Percentiles rank a stretch among this genome's conserved stretches.
Conservation (phyloP, 306 rosid species). For the Citrullus mucosospermus region DNA sequence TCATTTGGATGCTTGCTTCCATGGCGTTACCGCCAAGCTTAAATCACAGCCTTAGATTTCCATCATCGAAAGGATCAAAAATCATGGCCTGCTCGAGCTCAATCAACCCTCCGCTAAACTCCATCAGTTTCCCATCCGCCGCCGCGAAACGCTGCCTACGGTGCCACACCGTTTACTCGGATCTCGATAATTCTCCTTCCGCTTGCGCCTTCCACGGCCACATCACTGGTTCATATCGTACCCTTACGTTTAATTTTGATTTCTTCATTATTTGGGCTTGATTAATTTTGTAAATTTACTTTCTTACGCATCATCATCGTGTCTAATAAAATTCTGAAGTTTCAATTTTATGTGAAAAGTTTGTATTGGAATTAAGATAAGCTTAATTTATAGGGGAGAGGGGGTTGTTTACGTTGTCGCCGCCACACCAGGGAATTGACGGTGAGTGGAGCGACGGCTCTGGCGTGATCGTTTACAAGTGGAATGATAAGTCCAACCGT, state of each 20-base stretch:
- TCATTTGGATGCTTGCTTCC: background rate
- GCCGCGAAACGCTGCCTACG: slow-evolving; percentile 46
- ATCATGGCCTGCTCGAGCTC: slow-evolving; percentile 26
- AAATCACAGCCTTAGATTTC: background rate
- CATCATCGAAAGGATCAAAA: slow-evolving; percentile 8
- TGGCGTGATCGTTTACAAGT: slow-evolving; percentile 63
- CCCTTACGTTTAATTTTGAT: background rate
- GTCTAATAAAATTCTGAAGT: too few relatives aligned
- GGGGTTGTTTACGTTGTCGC: slow-evolving; percentile 50
- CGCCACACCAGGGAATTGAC: slow-evolving; percentile 85
- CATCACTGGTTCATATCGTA: slow-evolving; percentile 31
- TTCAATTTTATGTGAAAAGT: too few relatives aligned
- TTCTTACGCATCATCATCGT: too few relatives aligned
- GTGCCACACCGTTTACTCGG: slow-evolving; percentile 49
- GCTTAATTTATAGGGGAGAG: slow-evolving; percentile 30
- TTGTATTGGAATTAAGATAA: background rate
- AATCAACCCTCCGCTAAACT: background rate
- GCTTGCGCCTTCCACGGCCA: slow-evolving; percentile 90
- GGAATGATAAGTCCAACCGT: slow-evolving; percentile 54
- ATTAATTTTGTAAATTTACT: too few relatives aligned
- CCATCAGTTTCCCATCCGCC: slow-evolving; percentile 8
- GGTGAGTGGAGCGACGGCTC: slow-evolving; percentile 73
- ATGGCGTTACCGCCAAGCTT: slow-evolving; percentile 23
- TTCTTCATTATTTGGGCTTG: background rate
- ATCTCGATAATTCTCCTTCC: slow-evolving; percentile 36